phyloP scores from a whole-genome alignment of 352 stramenopile genomes.

The Plasmopara viticola region DNA sequence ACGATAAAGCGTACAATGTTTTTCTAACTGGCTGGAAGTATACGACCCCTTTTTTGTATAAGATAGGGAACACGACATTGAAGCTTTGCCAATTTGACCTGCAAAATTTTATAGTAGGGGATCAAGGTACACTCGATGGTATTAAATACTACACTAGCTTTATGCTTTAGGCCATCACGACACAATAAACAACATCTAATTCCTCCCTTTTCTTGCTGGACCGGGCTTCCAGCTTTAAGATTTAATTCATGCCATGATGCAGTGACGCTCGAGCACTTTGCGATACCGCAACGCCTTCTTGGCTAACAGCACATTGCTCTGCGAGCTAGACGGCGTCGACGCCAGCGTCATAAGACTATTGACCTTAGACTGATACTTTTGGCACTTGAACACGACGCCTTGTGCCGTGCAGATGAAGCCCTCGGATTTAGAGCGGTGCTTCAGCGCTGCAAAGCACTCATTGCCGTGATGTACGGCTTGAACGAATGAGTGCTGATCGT shows the following conservation, averaged over 20 bases:
- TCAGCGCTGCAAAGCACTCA: constrained; percentile 3
- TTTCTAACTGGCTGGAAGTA: no score
- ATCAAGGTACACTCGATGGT: no score
- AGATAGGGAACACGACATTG: no score
- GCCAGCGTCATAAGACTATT: constrained; percentile 13
- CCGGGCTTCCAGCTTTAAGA: not conserved
- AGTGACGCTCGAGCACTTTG: constrained; percentile 1
- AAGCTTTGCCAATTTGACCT: no score
- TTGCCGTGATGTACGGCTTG: constrained; percentile 2
- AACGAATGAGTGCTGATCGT: constrained; percentile 14
- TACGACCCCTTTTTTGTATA: no score
- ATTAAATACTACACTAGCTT: no score
- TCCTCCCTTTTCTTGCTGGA: not conserved
- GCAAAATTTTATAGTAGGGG: no score
- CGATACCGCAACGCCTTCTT: constrained; percentile 27
- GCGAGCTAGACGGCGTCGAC: not conserved
- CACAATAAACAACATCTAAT: not conserved
- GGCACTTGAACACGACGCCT: constrained; percentile 23
- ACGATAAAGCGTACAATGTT: no score
- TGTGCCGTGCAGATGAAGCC: constrained; percentile 28
- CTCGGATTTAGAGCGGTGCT: constrained; percentile 21
- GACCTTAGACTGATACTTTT: constrained; percentile 11
- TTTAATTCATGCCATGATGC: not conserved
- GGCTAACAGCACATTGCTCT: constrained; percentile 12
- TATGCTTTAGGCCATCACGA: not conserved